Base-by-base conservation (phyloP, 805 yeast species). In the Dipodascopsis uninucleata region DNA sequence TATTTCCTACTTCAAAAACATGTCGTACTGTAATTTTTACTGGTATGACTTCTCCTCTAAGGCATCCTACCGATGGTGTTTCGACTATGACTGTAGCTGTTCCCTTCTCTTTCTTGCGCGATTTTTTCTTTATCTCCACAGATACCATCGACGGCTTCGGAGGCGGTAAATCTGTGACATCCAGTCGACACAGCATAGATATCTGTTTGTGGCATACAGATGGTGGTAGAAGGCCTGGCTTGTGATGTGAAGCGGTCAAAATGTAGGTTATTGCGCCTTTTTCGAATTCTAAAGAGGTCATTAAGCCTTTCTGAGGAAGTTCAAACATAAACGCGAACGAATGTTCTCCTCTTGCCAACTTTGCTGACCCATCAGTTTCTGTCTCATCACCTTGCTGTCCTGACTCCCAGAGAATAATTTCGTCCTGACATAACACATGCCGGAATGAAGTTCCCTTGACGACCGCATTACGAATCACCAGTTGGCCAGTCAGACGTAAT, bases 291-390 rank as follows among this genome's bases (percentile, higher is more conserved):
- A 88, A 75, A 39, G 87, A 79, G 18, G 93, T 83, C 62, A 72
- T 81, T 2, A 85, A 74, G 53, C 83, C 76, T 52, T 77, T 78
- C 55, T 73, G 74, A 1, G 96, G 96, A n/a, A 88, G 71, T 55
- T 78, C 81, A 33, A 88, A 84, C 37, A 82, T 77, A 60, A 88
- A 89, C 17, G 95, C 95, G 61, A 89, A 88, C 28, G 85, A 67
- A 64, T 88, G 96, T 59, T 85, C 90, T 32, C 96, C 96, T 58
- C 57, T 53, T 12, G 55, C 44, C 5, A 50, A 16, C n/a, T 16
- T 12, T n/a, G 36, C 36, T 7, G 34, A 26, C 18, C 5, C 24
- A 6, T 18, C 37, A 7, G 34, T 33, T 14, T 39, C 25, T 28
- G n/a, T 24, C 10, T 17, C 22, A 28, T 38, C 35, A 28, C 16